These are phyloP conservation scores for Penstemon barbatus DNA, from an alignment of 257 asterid genomes.

Conservation along the genomic window DNA sequence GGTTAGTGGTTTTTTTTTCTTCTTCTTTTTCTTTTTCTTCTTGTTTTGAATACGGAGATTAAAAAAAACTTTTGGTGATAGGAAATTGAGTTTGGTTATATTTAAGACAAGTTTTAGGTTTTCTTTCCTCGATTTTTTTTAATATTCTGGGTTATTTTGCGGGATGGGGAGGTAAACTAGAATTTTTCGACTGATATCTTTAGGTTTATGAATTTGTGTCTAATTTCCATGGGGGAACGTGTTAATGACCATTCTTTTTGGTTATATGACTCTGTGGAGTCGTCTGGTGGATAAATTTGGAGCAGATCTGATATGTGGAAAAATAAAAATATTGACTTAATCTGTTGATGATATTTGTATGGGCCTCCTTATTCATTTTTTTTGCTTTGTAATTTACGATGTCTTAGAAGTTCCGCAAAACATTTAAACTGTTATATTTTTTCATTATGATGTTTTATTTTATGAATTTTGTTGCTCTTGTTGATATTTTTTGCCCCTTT, in stretches of 20 bases:
- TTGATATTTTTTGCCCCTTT: slow-evolving; percentile 27
- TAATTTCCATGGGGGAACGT: slow-evolving; percentile 18
- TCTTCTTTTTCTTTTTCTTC: background rate
- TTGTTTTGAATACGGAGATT: background rate
- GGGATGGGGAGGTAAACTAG: background rate
- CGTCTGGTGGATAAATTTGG: background rate
- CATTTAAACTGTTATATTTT: background rate
- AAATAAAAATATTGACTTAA: slow-evolving; percentile 2
- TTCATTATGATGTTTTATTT: slow-evolving; percentile 15
- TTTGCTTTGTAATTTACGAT: slow-evolving; percentile 13
- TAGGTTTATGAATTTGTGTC: slow-evolving; percentile 12
- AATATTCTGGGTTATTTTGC: slow-evolving; percentile 16
- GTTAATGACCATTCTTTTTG: slow-evolving; percentile 17
- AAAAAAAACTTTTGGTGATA: background rate
- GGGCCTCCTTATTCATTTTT: slow-evolving; percentile 6
- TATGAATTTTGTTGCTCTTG: slow-evolving; percentile 30
- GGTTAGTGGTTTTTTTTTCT: slow-evolving; percentile 45
- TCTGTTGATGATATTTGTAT: background rate
- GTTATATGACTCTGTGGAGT: background rate
- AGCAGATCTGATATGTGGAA: slow-evolving; percentile 51
- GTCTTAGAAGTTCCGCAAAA: background rate
- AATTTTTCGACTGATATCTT: slow-evolving; percentile 5
- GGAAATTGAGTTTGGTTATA: slow-evolving; percentile 8
- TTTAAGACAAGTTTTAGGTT: slow-evolving; percentile 11
- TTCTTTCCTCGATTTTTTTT: background rate